Base-by-base conservation (phyloP, 2,329 filamentous ascomycete species). In the Botrytis squamosa region DNA sequence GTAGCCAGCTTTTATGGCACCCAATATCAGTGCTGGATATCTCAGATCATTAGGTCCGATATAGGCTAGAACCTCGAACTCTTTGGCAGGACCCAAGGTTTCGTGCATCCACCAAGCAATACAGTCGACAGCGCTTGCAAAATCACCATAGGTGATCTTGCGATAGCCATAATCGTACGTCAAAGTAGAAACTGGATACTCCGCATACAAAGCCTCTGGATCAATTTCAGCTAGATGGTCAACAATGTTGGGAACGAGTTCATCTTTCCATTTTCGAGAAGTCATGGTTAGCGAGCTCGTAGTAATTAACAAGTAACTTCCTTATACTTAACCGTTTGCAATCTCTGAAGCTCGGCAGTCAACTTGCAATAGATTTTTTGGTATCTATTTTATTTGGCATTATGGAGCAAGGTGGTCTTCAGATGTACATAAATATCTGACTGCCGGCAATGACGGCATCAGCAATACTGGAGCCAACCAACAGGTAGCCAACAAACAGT, bases 31-130 rank as follows among this genome's bases (percentile, higher is more conserved):
- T 25, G 65, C 57, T n/a, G 57, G n/a, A 57, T 52, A 65, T n/a
- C 57, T 52, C n/a, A 70, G 18, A 65, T 73, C 66, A 63, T 59
- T 71, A 33, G 72, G 46, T 0, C 84, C 85, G 65, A 86, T 82
- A 76, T 85, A 86, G 4, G 84, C 83, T 40, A 86, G 79, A 0
- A 83, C 85, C 1, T 82, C 82, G 62, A 82, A 82, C 18, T 57
- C n/a, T 20, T 73, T 55, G 4, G 52, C 46, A 6, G 38, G 44
- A 20, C 75, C 75, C 29, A 77, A 25, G 20, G 29, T 25, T 33
- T 75, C 49, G 7, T 71, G 36, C 25, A 78, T 36, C 66, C 67
- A 75, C 74, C 74, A 77, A 33, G 77, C 76, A 10, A 73, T 65
- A 46, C 67, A 65, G 70, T 77, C 62, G 7, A 77, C 59, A 6